Evolutionary conservation across 129 eudicot genomes (phyloP).

Genomic region (Artemisia tridentata): DNA sequence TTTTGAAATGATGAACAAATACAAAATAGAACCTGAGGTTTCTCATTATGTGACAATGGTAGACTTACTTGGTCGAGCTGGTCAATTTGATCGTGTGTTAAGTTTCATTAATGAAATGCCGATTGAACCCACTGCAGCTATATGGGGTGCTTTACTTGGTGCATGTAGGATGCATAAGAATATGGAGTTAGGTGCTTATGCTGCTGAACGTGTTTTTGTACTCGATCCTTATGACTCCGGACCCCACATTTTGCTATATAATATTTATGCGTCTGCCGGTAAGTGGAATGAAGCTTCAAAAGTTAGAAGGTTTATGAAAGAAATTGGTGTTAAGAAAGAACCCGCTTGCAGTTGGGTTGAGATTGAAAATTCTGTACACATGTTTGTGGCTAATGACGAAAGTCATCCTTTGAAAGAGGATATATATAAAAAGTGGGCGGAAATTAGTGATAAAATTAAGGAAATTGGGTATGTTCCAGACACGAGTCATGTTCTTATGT

Average conservation of each 20-base stretch:
- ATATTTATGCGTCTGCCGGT: conserved; percentile 72
- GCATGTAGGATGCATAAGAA: conserved; percentile 84
- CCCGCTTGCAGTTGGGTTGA: conserved; percentile 98
- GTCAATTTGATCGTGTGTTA: conserved; percentile 52
- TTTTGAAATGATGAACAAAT: conserved; percentile 61
- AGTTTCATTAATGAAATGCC: conserved; percentile 52
- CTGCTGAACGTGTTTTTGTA: conserved; percentile 67
- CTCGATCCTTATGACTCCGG: conserved; percentile 84
- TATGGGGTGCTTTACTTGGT: conserved; percentile 80
- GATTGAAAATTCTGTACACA: conserved; percentile 61
- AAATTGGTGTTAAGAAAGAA: conserved; percentile 63
- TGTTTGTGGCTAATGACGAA: conserved; percentile 83
- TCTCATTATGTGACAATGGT: conserved; percentile 68
- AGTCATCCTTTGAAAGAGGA: conserved; percentile 61
- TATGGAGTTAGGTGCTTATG: conserved; percentile 67
- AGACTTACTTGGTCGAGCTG: conserved; percentile 81
- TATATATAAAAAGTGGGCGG: conserved; percentile 58
- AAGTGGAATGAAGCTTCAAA: conserved; percentile 66
- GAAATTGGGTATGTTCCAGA: conserved; percentile 83
- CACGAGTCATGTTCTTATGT: conserved; percentile 73
- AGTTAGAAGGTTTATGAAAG: conserved; percentile 64
- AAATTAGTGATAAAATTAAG: conserved; percentile 44
- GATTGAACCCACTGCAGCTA: conserved; percentile 63
- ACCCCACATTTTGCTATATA: conserved; percentile 61
- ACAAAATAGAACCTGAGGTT: conserved; percentile 46